These are phyloP conservation scores for Colletotrichum magnum DNA, from an alignment of 2,329 filamentous ascomycete genomes.

Conservation along the genomic window DNA sequence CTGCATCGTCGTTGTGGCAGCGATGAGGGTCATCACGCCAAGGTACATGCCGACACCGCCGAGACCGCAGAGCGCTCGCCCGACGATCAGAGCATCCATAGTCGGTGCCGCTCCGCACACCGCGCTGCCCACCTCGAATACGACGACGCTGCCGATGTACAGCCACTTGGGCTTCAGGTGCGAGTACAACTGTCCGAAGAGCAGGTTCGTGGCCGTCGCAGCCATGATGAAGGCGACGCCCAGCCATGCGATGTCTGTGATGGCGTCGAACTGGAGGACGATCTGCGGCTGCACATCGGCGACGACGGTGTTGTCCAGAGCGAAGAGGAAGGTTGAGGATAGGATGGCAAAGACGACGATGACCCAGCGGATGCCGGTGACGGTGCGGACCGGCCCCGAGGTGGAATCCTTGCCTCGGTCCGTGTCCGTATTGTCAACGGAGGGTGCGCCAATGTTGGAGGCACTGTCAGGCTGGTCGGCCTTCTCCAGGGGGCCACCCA, in stretches of 20 bases:
- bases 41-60: slow-evolving; percentile 48
- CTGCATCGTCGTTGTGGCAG: slow-evolving; percentile 21
- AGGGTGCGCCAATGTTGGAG: slow-evolving; percentile 20
- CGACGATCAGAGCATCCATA: slow-evolving; percentile 60
- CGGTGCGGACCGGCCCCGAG: slow-evolving; percentile 13
- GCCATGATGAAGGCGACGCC: slow-evolving; percentile 47
- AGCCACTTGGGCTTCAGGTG: slow-evolving; percentile 51
- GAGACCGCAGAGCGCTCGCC: slow-evolving; percentile 57
- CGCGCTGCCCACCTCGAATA: slow-evolving; percentile 56
- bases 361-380: slow-evolving; percentile 38
- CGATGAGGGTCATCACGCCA: slow-evolving; percentile 35
- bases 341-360: slow-evolving; percentile 42
- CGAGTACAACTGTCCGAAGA: slow-evolving; percentile 47
- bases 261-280: slow-evolving; percentile 51
- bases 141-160: slow-evolving; percentile 48
- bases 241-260: slow-evolving; percentile 57
- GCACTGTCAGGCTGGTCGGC: slow-evolving; percentile 9
- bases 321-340: slow-evolving; percentile 51
- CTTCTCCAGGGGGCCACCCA: slow-evolving; percentile 8
- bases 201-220: slow-evolving; percentile 23
- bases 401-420: slow-evolving; percentile 12
- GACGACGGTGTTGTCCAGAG: slow-evolving; percentile 60
- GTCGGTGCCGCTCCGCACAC: slow-evolving; percentile 56
- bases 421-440: slow-evolving; percentile 23
- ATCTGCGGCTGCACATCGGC: slow-evolving; percentile 60